These are phyloP conservation scores for Ogataea hybrid DNA, from an alignment of 1,139 yeast genomes.

Conservation along the genomic window DNA sequence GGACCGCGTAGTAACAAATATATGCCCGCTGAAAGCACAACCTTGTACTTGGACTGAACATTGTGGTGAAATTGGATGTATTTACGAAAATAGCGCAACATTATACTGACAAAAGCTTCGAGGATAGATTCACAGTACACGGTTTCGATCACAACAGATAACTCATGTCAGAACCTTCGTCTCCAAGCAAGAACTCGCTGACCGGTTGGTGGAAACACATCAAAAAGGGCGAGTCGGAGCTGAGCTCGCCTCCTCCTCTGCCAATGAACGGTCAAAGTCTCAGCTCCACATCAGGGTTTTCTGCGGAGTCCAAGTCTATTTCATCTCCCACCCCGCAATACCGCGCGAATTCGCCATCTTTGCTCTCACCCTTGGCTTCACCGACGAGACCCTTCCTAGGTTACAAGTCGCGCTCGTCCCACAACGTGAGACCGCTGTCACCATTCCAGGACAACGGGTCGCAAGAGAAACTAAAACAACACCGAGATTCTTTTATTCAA, in stretches of 20 bases:
- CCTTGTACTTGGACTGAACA: background rate
- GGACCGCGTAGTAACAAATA: background rate
- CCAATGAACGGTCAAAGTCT: constrained; percentile 6
- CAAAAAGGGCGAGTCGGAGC: constrained; percentile 19
- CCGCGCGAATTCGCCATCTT: constrained; percentile 16
- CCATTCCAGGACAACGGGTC: constrained; percentile 23
- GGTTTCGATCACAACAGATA: background rate
- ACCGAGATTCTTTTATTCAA: constrained; percentile 54
- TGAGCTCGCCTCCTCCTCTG: constrained; percentile 13
- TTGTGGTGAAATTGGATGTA: background rate
- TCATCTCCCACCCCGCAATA: constrained; percentile 11
- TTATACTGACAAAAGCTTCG: background rate
- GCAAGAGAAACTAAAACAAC: constrained; percentile 44
- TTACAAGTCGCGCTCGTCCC: constrained; percentile 31
- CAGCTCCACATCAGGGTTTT: constrained; percentile 6
- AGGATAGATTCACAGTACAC: background rate
- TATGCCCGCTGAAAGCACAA: background rate
- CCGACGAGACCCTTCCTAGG: constrained; percentile 32
- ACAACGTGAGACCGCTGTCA: constrained; percentile 29
- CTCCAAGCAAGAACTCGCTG: constrained; percentile 24
- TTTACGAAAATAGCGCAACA: too few relatives aligned
- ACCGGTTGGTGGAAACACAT: constrained; percentile 28
- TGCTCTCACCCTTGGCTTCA: constrained; percentile 16
- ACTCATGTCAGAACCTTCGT: constrained; percentile 22
- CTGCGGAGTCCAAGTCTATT: constrained; percentile 7